phyloP scores from a whole-genome alignment of 495 filamentous ascomycete species.

The Aspergillus funiculosus region DNA sequence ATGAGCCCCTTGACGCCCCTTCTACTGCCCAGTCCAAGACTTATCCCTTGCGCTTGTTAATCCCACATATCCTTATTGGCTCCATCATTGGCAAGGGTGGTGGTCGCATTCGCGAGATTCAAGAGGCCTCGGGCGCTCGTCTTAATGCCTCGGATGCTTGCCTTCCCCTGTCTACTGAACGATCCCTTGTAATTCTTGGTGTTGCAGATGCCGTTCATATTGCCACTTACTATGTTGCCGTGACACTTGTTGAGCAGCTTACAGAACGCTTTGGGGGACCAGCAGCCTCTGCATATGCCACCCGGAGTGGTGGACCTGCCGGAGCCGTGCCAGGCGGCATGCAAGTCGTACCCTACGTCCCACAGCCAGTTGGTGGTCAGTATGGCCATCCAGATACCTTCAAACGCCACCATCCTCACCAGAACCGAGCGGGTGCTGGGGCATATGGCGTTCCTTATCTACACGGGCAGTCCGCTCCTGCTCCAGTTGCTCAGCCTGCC shows the following conservation, averaged over 20 bases:
- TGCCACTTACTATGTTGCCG: conserved; percentile 95
- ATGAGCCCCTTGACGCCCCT: conserved; percentile 78
- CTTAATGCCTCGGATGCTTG: conserved; percentile 95
- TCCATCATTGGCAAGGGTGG: conserved; percentile 98
- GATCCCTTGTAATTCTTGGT: conserved; percentile 89
- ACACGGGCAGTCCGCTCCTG: conserved; percentile 57
- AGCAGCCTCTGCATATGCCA: conserved; percentile 93
- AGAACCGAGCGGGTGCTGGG: conserved; percentile 59
- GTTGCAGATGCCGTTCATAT: conserved; percentile 96
- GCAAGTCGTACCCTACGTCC: conserved; percentile 94
- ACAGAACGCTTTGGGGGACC: conserved; percentile 94
- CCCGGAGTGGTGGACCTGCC: conserved; percentile 86
- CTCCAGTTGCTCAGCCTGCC: conserved; percentile 55
- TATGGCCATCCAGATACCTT: conserved; percentile 89
- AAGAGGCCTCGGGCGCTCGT: conserved; percentile 92
- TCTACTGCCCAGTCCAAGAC: conserved; percentile 93
- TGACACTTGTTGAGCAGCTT: conserved; percentile 90
- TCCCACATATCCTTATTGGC: conserved; percentile 94
- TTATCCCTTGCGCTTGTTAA: conserved; percentile 89
- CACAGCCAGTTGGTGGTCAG: conserved; percentile 84
- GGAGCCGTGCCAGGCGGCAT: conserved; percentile 92
- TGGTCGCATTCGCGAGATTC: conserved; percentile 93
- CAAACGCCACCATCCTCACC: conserved; percentile 59
- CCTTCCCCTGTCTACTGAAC: conserved; percentile 87
- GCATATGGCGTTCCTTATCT: conserved; percentile 67